Conservation (phyloP, 257 asterid species). For the Vinca minor region DNA sequence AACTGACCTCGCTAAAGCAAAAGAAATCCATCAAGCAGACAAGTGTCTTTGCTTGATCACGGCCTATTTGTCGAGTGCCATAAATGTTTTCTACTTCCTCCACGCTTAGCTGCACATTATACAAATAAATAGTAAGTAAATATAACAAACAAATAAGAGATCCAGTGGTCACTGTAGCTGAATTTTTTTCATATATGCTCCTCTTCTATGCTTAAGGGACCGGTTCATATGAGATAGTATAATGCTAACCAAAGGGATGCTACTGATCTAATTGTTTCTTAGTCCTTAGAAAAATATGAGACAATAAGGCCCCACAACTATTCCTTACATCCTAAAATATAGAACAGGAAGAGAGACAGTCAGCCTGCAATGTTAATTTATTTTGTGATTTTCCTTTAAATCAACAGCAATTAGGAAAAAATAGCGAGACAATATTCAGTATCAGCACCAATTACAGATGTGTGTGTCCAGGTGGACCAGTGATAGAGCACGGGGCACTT, state of each 20-base stretch:
- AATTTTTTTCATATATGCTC: neutral
- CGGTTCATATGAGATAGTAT: neutral
- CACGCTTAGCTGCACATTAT: constrained; percentile 55
- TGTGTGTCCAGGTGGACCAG: neutral
- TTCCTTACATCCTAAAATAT: neutral
- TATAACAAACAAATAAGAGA: neutral
- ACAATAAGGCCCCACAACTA: neutral
- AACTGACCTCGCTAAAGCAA: constrained; percentile 94
- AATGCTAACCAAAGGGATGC: constrained; percentile 2
- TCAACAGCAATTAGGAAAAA: neutral
- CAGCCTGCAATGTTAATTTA: neutral
- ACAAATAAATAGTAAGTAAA: constrained; percentile 9
- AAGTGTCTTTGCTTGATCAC: constrained; percentile 75
- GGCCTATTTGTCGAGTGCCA: constrained; percentile 90
- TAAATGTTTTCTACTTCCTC: constrained; percentile 68
- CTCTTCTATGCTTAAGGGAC: neutral
- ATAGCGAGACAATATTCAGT: no score
- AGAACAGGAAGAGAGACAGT: neutral
- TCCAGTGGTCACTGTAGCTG: neutral
- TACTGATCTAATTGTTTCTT: neutral
- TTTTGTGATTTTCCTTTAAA: neutral
- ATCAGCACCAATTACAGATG: neutral
- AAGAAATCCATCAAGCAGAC: constrained; percentile 96
- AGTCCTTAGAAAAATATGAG: neutral
- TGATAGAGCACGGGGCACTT: neutral